Base-by-base conservation (phyloP, 2,329 filamentous ascomycete species). In the Iodosphaeria phyllophila region DNA sequence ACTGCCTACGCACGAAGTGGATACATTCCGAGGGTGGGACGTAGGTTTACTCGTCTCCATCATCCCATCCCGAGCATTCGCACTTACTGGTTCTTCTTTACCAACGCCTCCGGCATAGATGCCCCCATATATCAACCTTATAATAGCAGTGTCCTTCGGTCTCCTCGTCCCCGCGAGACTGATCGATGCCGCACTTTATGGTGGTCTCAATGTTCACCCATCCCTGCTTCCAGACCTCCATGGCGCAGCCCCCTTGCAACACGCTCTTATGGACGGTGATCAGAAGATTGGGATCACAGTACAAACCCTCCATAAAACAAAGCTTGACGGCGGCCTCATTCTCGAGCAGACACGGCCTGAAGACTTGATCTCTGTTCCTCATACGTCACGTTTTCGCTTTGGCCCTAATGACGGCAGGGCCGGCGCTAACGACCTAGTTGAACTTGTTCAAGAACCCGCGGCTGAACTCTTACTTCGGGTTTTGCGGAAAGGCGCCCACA, bases 81-180 rank as follows among this genome's bases (percentile, higher is more conserved):
- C 16, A 24, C 29, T 15, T 17, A 3, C 11, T 30, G 21, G 6
- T 15, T n/a, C 17, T 24, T 8, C 22, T 25, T 28, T 26, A 23
- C 26, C 20, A 18, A 18, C 31, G 16, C 22, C 13, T 17, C 10
- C 15, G 18, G 27, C 19, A 14, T 34, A 74, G 60, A 60, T 73
- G 17, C 73, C 74, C 0, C 40, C 43, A 21, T 41, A 54, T 3
- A 69, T 71, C 35, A 83, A 93, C 45, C 57, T 98, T 30, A 64
- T 98, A 36, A 59, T 95, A 22, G 84, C 84, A 23, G 89, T 95
- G 4, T 95, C 89, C 0, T 98, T 95, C 50, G 89, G 89, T 3
- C 63, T 92, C 6, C 75, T 93, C 32, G 73, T 98, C 1, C 89
- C 89, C 1, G 60, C 64, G 1, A 63, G 80, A 4, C 68, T 95